Evolutionary conservation across 2,329 filamentous ascomycete species (phyloP), one percentile per base, ranked within the genome.

Genomic region (Cytospora chrysosperma): DNA sequence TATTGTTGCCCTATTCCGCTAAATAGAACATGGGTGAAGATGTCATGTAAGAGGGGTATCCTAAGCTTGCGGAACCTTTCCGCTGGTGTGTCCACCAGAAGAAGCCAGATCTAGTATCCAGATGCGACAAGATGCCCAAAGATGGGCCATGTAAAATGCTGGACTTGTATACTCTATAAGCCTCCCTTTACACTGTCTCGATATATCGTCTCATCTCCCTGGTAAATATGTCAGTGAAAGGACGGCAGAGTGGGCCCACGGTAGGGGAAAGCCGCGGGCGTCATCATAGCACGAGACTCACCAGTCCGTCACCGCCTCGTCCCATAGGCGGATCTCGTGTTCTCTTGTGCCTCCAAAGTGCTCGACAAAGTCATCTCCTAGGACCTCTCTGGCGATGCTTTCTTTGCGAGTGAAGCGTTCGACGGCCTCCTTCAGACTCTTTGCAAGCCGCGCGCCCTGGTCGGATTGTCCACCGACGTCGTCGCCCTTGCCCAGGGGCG

Each of bases 291-390:
- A 37, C 51, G 43, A 59, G 61, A 87, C 90, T 75, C 82, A 94
- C 93, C 94, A 98, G 76, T 98, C 95, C 24, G 95, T 98, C 7
- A 98, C 94, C 2, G 93, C 93, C 75, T 98, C 94, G 71, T 98
- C 93, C 90, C 91, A 99, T 24, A 97, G 77, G 66, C 91, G 81
- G 64, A 95, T 84, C 77, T 99, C 95, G 76, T 99, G 93, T 75
- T 96, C 89, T 68, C 95, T 85, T 21, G 94, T 97, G 19, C 95
- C 95, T 15, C 89, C 92, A 79, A 89, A 99, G 75, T 98, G 95
- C 19, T 98, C 93, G 3, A 99, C 95, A 77, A 99, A 99, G 10
- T 89, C 91, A 74, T 98, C 90, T 0, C 95, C 95, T 76, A 99
- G 91, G 0, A 97, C 91, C 74, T 98, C 91, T 63, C 95, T 84